Evolutionary conservation across 352 stramenopile genomes (phyloP), one percentile per base, ranked within the genome.

Genomic region (Phytophthora citrophthora): DNA sequence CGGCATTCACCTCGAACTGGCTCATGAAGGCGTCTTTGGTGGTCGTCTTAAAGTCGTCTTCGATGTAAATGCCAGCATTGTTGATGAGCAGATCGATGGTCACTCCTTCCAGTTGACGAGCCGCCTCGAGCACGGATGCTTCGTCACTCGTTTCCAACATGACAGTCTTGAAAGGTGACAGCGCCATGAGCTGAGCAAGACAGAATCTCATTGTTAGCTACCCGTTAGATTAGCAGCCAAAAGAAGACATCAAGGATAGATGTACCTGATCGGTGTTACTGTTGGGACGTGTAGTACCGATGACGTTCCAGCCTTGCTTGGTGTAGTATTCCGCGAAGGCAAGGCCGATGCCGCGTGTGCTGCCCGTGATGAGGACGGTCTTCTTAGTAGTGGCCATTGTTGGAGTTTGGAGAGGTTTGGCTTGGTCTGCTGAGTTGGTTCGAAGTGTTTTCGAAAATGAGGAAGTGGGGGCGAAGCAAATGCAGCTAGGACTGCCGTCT

Each of bases 21-120:
- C 59, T 46, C 67, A 87, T 68, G 18, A 87, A 32, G 5, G 72
- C 52, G n/a, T 77, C 63, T 59, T 83, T 83, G 15, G 72, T 75
- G 8, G 58, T 57, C 7, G 61, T 67, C 38, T 59, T 55, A 5
- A 88, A 43, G 6, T 52, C 64, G 45, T 63, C 54, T 12, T 18
- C 32, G 9, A 65, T 41, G 41, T 75, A 58, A 3, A 82, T 76
- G 20, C 76, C 77, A 13, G 79, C 81, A 40, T 89, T 89, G 64
- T 91, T 86, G 54, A 88, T 68, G 11, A 89, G 66, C 38, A 89
- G 39, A 26, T 89, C 77, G 64, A 89, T 75, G 9, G 72, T n/a
- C 20, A 77, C 76, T 26, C 68, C 67, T 15, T 84, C 61, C 0
- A 87, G 63, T 26, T 74, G 62, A 24, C 65, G 64, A 12, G 74